Evolutionary conservation across 371 early-diverging fungal genomes (phyloP).

Genomic region (Apophysomyces ossiformis): DNA sequence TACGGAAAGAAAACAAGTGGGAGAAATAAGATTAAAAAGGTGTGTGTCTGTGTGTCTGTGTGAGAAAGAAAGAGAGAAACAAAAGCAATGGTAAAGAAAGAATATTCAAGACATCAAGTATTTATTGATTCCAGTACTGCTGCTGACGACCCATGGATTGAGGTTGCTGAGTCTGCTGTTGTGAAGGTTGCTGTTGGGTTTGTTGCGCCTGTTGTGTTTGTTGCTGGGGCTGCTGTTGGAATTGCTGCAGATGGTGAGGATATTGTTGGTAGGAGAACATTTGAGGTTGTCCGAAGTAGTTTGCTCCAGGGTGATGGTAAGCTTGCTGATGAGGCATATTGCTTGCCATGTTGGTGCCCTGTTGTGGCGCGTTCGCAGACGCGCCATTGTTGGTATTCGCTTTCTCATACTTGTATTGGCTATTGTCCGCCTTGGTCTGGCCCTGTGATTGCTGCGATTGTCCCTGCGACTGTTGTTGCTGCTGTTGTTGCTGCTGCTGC

Average conservation of each 20-base stretch:
- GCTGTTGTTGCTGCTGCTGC: conserved; percentile 27
- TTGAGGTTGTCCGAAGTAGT: conserved; percentile 42
- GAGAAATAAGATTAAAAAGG: conserved; percentile 1
- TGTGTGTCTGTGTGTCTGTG: too few species aligned
- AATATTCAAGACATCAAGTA: conserved; percentile 9
- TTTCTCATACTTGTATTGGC: conserved; percentile 17
- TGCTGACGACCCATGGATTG: conserved; percentile 28
- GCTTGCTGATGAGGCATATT: conserved; percentile 22
- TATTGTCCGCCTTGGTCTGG: conserved; percentile 4
- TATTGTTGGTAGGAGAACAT: conserved; percentile 25
- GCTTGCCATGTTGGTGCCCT: conserved; percentile 13
- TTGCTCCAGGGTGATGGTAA: conserved; percentile 24
- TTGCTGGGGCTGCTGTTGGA: conserved; percentile 12
- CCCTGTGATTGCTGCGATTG: conserved; percentile 4
- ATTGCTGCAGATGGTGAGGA: conserved; percentile 9
- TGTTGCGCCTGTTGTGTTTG: conserved; percentile 15
- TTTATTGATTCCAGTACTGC: conserved; percentile 35
- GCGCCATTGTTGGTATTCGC: conserved; percentile 15
- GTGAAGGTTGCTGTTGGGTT: conserved; percentile 16
- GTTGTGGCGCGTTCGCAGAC: conserved; percentile 9
- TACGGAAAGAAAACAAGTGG: background rate
- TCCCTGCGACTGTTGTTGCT: conserved; percentile 7
- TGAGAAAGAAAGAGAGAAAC: too few species aligned
- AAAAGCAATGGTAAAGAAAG: background rate
- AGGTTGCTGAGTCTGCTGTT: conserved; percentile 21